Evolutionary conservation across 1,139 yeast species (phyloP), one percentile per base, ranked within the genome.

Genomic region (Yamadazyma oceani): DNA sequence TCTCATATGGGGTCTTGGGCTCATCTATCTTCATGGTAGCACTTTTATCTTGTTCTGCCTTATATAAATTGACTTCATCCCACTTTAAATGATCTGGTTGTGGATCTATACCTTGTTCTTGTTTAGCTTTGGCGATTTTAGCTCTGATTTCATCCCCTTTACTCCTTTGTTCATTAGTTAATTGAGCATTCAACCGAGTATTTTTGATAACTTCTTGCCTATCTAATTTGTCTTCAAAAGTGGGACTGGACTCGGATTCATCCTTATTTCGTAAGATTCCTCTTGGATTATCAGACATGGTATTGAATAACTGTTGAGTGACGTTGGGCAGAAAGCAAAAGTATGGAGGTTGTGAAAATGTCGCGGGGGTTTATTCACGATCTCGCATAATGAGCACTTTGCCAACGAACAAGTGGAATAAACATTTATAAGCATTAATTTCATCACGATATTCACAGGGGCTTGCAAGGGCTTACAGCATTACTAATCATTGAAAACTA

Each of bases 1-100:
- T 96, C 56, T 87, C 95, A 57, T 85, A 92, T 3, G 98, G 98
- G 2, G 98, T 92, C 68, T 92, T 92, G 26, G 98, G 98, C 61
- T 92, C 98, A 52, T 88, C 95, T 36, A 92, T 89, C 59, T 80
- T 78, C 90, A 84, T 84, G 31, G 87, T 82, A 24, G 90, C 78
- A 22, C 75, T 64, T 57, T 83, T 80, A 49, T 82, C 87, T 53
- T 76, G 82, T 55, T 85, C 92, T 14, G 84, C 74, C 41, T 78
- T 63, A 49, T 80, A 70, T 43, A 85, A 62, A 50, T 83, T 84
- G 39, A 80, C 66, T 53, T 85, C 92, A 56, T 85, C 90, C 90
- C 92, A 85, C 49, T 75, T 73, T 52, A 81, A 65, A 16, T 34
- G 26, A 3, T 40, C 32, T 3, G 37, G 30, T 8, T 48, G 51